Conservation (phyloP, 352 stramenopile genomes). For the Pythium monospermum region DNA sequence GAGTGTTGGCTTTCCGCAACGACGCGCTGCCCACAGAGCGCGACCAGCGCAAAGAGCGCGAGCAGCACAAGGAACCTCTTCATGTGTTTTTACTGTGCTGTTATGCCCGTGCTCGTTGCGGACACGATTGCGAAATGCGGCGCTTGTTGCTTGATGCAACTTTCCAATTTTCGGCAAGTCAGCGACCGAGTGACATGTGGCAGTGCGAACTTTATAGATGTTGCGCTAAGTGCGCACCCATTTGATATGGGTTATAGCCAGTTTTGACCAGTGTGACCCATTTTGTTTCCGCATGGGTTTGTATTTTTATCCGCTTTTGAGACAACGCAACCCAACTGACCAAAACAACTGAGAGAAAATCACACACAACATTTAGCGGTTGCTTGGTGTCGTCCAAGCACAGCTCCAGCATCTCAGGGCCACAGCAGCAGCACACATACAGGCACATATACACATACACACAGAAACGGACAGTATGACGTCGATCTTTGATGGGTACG, state of each 20-base stretch:
- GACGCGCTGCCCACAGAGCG: slow-evolving; percentile 34
- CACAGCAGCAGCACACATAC: too few relatives aligned
- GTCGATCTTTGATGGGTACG: slow-evolving; percentile 87
- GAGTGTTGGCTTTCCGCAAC: slow-evolving; percentile 27
- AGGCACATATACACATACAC: neutral
- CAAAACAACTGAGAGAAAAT: neutral
- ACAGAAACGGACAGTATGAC: slow-evolving; percentile 43
- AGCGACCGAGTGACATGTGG: neutral
- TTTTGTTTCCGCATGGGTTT: neutral
- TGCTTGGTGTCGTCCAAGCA: neutral
- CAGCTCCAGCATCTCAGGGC: too few relatives aligned
- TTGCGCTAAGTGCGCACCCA: neutral
- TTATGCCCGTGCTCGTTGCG: too few relatives aligned
- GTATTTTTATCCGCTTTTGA: neutral
- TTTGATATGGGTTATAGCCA: neutral
- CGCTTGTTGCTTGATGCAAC: too few relatives aligned
- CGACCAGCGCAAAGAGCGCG: slow-evolving; percentile 38
- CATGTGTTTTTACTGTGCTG: slow-evolving; percentile 24
- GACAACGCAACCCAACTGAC: neutral
- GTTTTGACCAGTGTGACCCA: neutral
- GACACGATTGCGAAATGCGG: too few relatives aligned
- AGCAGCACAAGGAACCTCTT: slow-evolving; percentile 42
- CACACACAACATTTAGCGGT: neutral
- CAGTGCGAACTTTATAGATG: neutral
- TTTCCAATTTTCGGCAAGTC: neutral